These are phyloP conservation scores for Barbatosphaeria neglecta DNA, from an alignment of 495 filamentous ascomycete species.

Conservation along the genomic window DNA sequence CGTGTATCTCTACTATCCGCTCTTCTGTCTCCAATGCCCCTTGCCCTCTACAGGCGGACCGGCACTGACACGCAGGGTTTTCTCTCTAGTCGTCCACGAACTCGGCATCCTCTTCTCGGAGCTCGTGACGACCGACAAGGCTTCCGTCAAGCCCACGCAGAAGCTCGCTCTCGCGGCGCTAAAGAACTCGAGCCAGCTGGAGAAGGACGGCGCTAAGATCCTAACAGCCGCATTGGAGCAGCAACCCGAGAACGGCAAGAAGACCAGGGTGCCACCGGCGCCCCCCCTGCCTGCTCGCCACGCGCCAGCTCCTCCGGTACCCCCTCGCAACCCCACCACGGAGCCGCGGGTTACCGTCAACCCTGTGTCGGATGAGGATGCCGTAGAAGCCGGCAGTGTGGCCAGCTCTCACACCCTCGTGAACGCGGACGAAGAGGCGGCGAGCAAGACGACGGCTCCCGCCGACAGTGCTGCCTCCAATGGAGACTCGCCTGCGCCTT, in stretches of 20 bases:
- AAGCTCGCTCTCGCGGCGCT: constrained; percentile 73
- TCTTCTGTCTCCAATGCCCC: background rate
- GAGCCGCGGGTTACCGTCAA: constrained; percentile 8
- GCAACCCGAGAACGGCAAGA: background rate
- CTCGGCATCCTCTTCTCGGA: constrained; percentile 60
- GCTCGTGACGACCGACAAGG: constrained; percentile 47
- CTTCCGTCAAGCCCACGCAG: constrained; percentile 53
- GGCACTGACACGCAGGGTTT: too few species aligned
- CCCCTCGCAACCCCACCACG: too few species aligned
- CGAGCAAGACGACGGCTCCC: background rate
- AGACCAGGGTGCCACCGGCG: constrained; percentile 7
- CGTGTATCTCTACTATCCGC: background rate
- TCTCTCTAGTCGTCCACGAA: constrained; percentile 58
- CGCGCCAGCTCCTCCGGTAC: constrained; percentile 8
- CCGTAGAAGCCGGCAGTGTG: constrained; percentile 19
- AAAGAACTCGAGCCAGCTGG: constrained; percentile 12
- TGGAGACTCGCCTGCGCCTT: background rate
- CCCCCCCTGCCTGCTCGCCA: constrained; percentile 5
- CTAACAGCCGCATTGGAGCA: constrained; percentile 2
- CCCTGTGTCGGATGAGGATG: constrained; percentile 2
- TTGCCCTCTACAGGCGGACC: too few species aligned
- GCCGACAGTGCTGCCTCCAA: background rate
- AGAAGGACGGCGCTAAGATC: background rate
- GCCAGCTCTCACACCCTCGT: constrained; percentile 36
- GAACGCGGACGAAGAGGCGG: constrained; percentile 14